These are phyloP conservation scores for Didymella sp. DNA, from an alignment of 2,329 filamentous ascomycete species.

Conservation along the genomic window DNA sequence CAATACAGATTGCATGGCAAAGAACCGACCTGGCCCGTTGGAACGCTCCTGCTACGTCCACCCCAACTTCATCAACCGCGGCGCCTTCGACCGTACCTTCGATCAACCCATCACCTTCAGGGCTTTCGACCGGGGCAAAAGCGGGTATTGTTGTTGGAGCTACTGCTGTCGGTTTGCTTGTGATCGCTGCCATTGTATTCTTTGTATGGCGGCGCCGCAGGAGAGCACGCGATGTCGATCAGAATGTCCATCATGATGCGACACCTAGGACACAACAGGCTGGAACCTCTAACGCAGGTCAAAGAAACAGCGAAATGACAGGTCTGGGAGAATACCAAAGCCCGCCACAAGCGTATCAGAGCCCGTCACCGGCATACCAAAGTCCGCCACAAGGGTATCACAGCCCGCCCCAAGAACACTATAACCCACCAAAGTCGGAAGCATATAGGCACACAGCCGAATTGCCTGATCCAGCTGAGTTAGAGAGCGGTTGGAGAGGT, in stretches of 20 bases:
- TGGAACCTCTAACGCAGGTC: no score
- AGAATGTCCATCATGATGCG: conserved; percentile 20
- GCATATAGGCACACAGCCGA: neutral
- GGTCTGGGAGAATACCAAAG: neutral
- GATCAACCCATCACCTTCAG: neutral
- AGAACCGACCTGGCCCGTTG: neutral
- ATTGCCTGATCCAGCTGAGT: neutral
- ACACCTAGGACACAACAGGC: no score
- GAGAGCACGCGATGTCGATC: no score
- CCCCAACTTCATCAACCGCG: neutral
- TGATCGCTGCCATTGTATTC: neutral
- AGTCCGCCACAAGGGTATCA: neutral
- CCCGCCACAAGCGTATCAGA: no score
- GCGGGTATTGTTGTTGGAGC: neutral
- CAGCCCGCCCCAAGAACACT: neutral
- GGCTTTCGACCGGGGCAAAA: neutral
- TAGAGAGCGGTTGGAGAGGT: neutral
- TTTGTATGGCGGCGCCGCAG: no score
- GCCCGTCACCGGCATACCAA: neutral
- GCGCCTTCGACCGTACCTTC: neutral
- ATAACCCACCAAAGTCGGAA: neutral
- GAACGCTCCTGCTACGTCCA: neutral
- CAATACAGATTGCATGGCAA: neutral
- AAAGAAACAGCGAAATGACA: neutral
- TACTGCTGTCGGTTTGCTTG: neutral